These are phyloP conservation scores for Piromyces finnis DNA, from an alignment of 192 early-diverging fungal genomes.

Conservation along the genomic window DNA sequence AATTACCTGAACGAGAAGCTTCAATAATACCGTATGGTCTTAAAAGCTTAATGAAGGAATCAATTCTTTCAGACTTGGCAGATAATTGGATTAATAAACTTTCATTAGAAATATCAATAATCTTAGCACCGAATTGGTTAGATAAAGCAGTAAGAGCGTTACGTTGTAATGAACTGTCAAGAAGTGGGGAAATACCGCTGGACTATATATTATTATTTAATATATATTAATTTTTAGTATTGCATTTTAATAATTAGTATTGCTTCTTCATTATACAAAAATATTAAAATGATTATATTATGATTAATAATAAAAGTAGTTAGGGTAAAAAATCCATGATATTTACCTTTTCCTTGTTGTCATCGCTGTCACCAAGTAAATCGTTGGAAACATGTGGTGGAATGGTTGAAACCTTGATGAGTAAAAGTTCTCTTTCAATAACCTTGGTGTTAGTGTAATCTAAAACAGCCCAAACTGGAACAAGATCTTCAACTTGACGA, in stretches of 20 bases:
- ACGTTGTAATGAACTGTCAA: conserved; percentile 43
- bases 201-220: not conserved
- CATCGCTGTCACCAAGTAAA: conserved; percentile 8
- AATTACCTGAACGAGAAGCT: conserved; percentile 65
- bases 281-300: no score
- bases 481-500: conserved; percentile 87
- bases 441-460: conserved; percentile 81
- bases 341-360: not conserved
- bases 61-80: conserved; percentile 71
- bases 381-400: conserved; percentile 42
- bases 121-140: conserved; percentile 62
- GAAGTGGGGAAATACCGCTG: conserved; percentile 14
- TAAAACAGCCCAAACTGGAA: conserved; percentile 93
- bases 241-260: not conserved
- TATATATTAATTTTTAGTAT: not conserved
- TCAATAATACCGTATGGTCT: conserved; percentile 93
- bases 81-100: conserved; percentile 70
- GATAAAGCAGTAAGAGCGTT: conserved; percentile 66
- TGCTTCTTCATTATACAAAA: no score
- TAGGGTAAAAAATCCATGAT: not conserved
- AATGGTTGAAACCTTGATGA: conserved; percentile 82
- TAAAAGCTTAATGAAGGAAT: conserved; percentile 80
- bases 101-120: conserved; percentile 76
- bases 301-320: no score
- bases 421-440: conserved; percentile 80